These are phyloP conservation scores for Ophidiomyces ophidiicola DNA, from an alignment of 2,329 filamentous ascomycete genomes.

Conservation along the genomic window DNA sequence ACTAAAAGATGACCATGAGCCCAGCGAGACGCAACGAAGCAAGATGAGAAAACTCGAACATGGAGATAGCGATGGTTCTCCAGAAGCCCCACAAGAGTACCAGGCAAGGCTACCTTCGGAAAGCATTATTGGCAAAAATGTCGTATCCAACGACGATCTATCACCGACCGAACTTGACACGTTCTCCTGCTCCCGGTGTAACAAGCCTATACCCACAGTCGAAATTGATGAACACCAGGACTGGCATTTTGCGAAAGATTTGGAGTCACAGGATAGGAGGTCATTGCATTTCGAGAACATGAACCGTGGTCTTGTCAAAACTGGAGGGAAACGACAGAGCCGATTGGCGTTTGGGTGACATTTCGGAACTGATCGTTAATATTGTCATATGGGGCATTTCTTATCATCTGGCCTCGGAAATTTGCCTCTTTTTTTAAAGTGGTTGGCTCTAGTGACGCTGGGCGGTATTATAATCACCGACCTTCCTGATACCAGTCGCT, in stretches of 20 bases:
- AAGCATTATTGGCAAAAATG: neutral
- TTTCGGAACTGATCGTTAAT: neutral
- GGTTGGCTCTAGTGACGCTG: no score
- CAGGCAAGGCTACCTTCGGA: neutral
- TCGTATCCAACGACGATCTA: neutral
- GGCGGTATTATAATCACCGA: no score
- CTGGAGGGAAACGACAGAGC: conserved; percentile 14
- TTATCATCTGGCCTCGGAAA: no score
- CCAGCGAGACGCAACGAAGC: neutral
- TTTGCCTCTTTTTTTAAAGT: no score
- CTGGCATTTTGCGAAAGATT: conserved; percentile 85
- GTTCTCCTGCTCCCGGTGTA: conserved; percentile 54
- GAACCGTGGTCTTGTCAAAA: conserved; percentile 2
- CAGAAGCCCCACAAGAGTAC: neutral
- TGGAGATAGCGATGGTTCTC: neutral
- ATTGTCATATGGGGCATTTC: no score
- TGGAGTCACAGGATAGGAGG: conserved; percentile 29
- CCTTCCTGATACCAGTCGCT: no score
- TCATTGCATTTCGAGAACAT: neutral
- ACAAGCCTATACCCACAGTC: conserved; percentile 44
- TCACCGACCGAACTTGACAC: neutral
- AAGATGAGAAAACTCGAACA: conserved; percentile 2
- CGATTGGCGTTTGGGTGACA: conserved; percentile 14
- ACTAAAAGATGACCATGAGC: neutral
- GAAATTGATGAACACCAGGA: conserved; percentile 69